These are phyloP conservation scores for Desmodesmus armatus DNA, from an alignment of 139 green algal species.

Conservation along the genomic window DNA sequence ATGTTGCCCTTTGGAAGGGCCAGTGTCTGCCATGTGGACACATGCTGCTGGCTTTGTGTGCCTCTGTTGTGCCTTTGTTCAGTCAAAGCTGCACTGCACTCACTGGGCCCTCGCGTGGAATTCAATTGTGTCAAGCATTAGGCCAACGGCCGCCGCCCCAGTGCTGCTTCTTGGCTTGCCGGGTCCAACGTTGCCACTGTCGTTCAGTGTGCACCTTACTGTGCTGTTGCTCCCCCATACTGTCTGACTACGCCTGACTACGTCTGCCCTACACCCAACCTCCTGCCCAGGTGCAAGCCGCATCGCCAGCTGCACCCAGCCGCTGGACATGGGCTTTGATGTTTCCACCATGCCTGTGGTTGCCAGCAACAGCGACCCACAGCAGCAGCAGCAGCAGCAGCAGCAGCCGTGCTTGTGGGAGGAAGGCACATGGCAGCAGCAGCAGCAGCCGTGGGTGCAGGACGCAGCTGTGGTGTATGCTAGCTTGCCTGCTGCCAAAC, in stretches of 20 bases:
- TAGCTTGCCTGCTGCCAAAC: neutral
- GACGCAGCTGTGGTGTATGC: neutral
- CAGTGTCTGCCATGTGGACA: neutral
- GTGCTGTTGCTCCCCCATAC: no score
- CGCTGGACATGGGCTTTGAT: no score
- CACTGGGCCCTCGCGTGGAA: neutral
- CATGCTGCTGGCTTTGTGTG: neutral
- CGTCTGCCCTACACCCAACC: no score
- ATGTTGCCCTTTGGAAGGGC: neutral
- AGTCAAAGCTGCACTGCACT: neutral
- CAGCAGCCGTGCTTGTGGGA: neutral
- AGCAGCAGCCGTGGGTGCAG: neutral
- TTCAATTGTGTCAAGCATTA: neutral
- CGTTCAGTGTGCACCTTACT: no score
- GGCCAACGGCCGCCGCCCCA: neutral
- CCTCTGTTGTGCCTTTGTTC: neutral
- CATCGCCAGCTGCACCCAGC: no score
- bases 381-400: conserved; percentile 19
- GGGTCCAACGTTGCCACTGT: no score
- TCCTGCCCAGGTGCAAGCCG: no score
- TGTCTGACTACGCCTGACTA: no score
- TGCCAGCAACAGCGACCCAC: no score
- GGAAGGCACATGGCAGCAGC: neutral
- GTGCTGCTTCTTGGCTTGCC: no score
- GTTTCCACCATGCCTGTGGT: no score